Percentiles rank a stretch among this genome's conserved stretches.
Conservation (phyloP, 768 basidiomycete species). For the Kwoniella sp. region DNA sequence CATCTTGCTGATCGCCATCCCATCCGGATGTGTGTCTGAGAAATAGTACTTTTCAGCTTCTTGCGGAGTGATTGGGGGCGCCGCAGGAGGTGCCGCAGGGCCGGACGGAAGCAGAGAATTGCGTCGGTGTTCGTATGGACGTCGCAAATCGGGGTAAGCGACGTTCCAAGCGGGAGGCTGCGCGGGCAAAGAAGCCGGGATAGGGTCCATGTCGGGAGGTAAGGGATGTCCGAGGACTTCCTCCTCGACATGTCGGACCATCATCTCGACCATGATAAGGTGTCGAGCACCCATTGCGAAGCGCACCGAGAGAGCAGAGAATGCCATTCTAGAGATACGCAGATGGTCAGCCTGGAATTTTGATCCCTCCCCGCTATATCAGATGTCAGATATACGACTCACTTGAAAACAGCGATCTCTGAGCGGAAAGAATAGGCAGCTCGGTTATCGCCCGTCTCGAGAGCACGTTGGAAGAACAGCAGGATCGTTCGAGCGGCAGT, state of each 20-base stretch:
- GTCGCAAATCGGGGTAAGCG: constrained; percentile 10
- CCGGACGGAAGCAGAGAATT: neutral
- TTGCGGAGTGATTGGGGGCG: neutral
- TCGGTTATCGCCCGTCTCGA: constrained; percentile 21
- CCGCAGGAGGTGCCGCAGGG: neutral
- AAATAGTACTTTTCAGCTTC: constrained; percentile 1
- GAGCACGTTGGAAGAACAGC: constrained; percentile 34
- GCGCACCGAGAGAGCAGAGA: constrained; percentile 9
- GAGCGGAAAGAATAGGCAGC: constrained; percentile 14
- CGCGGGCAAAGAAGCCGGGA: neutral
- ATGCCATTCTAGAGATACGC: constrained; percentile 20
- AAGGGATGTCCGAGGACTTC: constrained; percentile 13
- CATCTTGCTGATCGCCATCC: neutral
- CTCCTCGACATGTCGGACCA: constrained; percentile 17
- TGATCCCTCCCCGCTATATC: neutral
- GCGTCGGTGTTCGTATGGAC: neutral
- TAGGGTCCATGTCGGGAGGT: neutral
- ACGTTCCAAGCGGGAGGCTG: constrained; percentile 20
- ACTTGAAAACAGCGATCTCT: constrained; percentile 39
- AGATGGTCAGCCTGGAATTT: neutral
- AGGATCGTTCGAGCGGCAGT: constrained; percentile 34
- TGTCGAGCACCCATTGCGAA: constrained; percentile 32
- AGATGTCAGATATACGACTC: constrained; percentile 7
- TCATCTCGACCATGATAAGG: constrained; percentile 23
- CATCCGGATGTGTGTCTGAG: constrained; percentile 12